phyloP scores from a whole-genome alignment of 768 basidiomycete species.

The Lactifluus rugatus region DNA sequence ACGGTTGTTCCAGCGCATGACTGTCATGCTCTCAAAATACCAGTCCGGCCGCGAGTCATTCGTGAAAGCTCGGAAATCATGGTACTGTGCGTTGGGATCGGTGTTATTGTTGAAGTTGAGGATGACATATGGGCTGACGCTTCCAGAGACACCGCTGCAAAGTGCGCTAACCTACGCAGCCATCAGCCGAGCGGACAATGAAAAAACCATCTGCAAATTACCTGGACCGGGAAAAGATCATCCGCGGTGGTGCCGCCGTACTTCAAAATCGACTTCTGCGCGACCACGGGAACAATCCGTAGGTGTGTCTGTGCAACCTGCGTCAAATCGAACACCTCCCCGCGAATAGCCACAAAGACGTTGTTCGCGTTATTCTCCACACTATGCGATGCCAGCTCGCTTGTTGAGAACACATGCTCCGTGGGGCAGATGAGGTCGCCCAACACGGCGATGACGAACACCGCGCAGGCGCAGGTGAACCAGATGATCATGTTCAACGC shows the following conservation, averaged over 20 bases:
- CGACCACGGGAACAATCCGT: constrained; percentile 61
- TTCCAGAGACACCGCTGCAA: constrained; percentile 77
- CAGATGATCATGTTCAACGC: constrained; percentile 94
- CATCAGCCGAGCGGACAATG: constrained; percentile 7
- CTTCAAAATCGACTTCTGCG: constrained; percentile 61
- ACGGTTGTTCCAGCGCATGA: constrained; percentile 83
- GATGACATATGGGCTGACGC: constrained; percentile 67
- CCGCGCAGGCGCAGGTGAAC: constrained; percentile 79
- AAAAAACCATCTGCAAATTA: constrained; percentile 22
- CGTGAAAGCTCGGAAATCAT: constrained; percentile 87
- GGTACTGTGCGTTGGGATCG: constrained; percentile 71
- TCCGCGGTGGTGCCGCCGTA: constrained; percentile 76
- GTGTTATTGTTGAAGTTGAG: constrained; percentile 70
- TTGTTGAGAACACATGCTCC: constrained; percentile 77
- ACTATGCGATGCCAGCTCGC: constrained; percentile 71
- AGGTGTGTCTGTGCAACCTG: constrained; percentile 55
- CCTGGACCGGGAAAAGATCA: constrained; percentile 89
- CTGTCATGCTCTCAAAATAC: constrained; percentile 93
- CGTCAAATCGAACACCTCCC: constrained; percentile 89
- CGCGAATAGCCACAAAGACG: constrained; percentile 75
- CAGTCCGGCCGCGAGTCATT: constrained; percentile 93
- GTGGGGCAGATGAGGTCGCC: constrained; percentile 89
- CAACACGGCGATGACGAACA: constrained; percentile 88
- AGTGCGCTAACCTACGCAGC: constrained; percentile 69
- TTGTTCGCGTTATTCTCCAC: constrained; percentile 53